Evolutionary conservation across 2,329 filamentous ascomycete genomes (phyloP), one percentile per base, ranked within the genome.

Genomic region (Cyphellophora attinorum): DNA sequence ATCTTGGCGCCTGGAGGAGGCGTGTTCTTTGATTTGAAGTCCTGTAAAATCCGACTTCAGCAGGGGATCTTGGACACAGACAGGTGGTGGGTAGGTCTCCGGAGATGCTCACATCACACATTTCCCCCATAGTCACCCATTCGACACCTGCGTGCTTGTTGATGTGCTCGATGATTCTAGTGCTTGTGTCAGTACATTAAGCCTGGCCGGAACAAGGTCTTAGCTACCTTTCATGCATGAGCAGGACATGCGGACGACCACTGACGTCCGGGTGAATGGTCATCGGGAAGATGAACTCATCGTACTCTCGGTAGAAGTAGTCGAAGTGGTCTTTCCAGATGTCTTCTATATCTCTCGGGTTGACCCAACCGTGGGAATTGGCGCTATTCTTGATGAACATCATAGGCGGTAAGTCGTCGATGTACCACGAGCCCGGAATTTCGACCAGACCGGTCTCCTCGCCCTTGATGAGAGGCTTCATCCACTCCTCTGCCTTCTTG

Each of bases 251-350:
- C 1, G 81, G 81, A 12, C 79, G 65, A 0, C 81, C 81, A 3
- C 72, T 77, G 0, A 81, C 76, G 49, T 85, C 81, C 0, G 81
- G 81, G 54, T 85, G 81, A 21, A 85, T 79, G 0, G 81, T 85
- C 56, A 85, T 80, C 0, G 81, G 80, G 47, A 85, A 85, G 34
- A 84, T 71, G 42, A 85, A 85, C 47, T 82, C 77, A 46, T 85
- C 79, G 42, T 83, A 79, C 54, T 85, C 79, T 16, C 79, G 65
- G 53, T 85, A 85, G 49, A 81, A 84, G 56, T 84, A 78, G 46
- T 72, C 65, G 40, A 76, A 74, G 36, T 72, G 65, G 42, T 76
- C 51, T 47, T 59, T 67, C 45, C 42, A 45, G 56, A 77, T 72
- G 43, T 67, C 60, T 56, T 77, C 73, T 4, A 77, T 59, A 23